These are phyloP conservation scores for Colletotrichum lupini DNA, from an alignment of 2,329 filamentous ascomycete genomes.

Conservation along the genomic window DNA sequence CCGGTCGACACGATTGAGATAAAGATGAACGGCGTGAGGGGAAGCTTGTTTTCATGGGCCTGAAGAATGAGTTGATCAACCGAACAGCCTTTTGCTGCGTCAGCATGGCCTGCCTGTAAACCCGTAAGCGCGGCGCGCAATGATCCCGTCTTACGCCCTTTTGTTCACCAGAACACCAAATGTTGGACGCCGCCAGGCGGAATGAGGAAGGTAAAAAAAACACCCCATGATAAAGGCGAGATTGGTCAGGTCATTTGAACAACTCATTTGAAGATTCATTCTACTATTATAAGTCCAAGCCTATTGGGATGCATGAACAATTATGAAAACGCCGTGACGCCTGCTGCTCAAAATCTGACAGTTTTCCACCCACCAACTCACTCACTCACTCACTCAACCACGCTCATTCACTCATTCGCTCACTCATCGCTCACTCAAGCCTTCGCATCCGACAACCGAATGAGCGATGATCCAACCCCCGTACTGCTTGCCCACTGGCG, in stretches of 20 bases:
- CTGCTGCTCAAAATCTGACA: background rate
- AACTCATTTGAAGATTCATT: background rate
- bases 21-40: background rate
- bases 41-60: background rate
- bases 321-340: background rate
- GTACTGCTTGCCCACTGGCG: slow-evolving; percentile 46
- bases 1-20: background rate
- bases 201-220: slow-evolving; percentile 2
- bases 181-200: background rate
- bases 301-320: background rate
- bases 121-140: background rate
- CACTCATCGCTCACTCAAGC: background rate
- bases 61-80: background rate
- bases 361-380: background rate
- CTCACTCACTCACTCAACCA: background rate
- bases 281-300: background rate
- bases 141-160: background rate
- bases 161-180: background rate
- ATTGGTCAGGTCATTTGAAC: background rate
- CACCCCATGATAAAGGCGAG: background rate
- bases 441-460: slow-evolving; percentile 40
- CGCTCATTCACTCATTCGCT: background rate
- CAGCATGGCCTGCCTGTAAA: slow-evolving; percentile 12
- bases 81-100: background rate
- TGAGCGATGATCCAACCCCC: slow-evolving; percentile 50